Conservation (phyloP, 495 filamentous ascomycete species). For the Penicillium tannophilum region DNA sequence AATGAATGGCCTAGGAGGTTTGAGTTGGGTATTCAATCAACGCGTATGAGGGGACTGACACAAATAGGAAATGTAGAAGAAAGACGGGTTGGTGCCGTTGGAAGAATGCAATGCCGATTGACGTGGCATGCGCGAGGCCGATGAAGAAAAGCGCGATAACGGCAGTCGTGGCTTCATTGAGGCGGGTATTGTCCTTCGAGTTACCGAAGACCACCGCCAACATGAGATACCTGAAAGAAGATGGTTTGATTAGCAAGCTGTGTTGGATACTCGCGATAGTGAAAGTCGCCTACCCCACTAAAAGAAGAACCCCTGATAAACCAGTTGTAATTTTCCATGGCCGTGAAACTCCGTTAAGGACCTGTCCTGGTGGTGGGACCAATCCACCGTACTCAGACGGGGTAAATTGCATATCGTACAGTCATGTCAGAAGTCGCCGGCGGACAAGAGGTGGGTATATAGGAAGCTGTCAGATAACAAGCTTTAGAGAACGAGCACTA, state of each 20-base stretch:
- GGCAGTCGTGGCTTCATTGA: slow-evolving; percentile 20
- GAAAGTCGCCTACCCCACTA: slow-evolving; percentile 26
- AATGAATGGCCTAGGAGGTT: slow-evolving; percentile 28
- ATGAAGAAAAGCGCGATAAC: slow-evolving; percentile 30
- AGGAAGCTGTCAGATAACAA: no score
- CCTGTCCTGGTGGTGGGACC: background rate
- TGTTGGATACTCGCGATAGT: no score
- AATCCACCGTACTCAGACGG: slow-evolving; percentile 6
- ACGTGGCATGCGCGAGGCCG: slow-evolving; percentile 26
- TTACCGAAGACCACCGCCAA: slow-evolving; percentile 32
- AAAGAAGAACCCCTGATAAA: slow-evolving; percentile 24
- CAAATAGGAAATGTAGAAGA: slow-evolving; percentile 33
- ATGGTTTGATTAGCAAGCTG: background rate
- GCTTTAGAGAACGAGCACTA: background rate
- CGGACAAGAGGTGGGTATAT: background rate
- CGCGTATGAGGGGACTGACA: slow-evolving; percentile 19
- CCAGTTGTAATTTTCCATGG: slow-evolving; percentile 21
- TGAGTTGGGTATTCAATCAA: background rate
- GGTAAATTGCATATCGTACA: slow-evolving; percentile 5
- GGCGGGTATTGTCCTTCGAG: slow-evolving; percentile 7
- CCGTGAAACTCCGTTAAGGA: slow-evolving; percentile 4
- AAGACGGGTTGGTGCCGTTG: slow-evolving; percentile 24
- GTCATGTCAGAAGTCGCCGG: background rate
- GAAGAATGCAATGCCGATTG: slow-evolving; percentile 27
- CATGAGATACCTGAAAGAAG: slow-evolving; percentile 30